phyloP scores from a whole-genome alignment of 2,329 filamentous ascomycete genomes.

The Microdochium paspali region DNA sequence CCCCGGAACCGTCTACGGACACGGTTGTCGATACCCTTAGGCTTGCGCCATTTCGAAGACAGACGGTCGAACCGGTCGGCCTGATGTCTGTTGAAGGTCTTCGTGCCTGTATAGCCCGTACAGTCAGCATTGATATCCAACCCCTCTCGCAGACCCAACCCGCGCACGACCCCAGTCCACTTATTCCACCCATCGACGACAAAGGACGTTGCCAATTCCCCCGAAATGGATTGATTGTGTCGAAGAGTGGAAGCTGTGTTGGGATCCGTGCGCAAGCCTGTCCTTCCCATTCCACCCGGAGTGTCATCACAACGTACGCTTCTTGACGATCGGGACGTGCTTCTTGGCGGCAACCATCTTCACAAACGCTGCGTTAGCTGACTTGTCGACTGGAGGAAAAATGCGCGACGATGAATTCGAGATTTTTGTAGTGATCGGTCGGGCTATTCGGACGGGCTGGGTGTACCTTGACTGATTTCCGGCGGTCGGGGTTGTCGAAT shows the following conservation, averaged over 20 bases:
- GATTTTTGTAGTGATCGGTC: neutral
- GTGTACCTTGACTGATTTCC: slow-evolving; percentile 2
- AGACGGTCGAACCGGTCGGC: slow-evolving; percentile 94
- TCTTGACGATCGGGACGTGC: slow-evolving; percentile 99
- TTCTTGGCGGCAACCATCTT: slow-evolving; percentile 99
- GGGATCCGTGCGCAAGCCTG: neutral
- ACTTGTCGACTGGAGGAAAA: neutral
- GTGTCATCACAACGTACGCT: slow-evolving; percentile 63
- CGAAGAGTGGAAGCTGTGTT: neutral
- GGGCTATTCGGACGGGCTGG: neutral
- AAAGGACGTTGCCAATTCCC: neutral
- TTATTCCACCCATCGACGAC: neutral
- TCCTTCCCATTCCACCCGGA: neutral
- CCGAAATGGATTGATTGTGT: neutral
- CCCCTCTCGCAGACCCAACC: slow-evolving; percentile 3
- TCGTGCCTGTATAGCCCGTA: slow-evolving; percentile 57
- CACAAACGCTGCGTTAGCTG: slow-evolving; percentile 7
- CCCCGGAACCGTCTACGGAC: slow-evolving; percentile 97
- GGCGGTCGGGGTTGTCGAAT: neutral
- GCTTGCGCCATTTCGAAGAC: slow-evolving; percentile 90
- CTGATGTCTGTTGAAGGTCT: slow-evolving; percentile 96
- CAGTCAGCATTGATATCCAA: slow-evolving; percentile 25
- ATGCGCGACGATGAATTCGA: slow-evolving; percentile 1
- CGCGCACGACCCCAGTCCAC: neutral
- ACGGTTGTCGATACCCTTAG: slow-evolving; percentile 99